Evolutionary conservation across 306 rosid species (phyloP), one percentile per base, ranked within the genome.

Genomic region (Quercus wislizeni): DNA sequence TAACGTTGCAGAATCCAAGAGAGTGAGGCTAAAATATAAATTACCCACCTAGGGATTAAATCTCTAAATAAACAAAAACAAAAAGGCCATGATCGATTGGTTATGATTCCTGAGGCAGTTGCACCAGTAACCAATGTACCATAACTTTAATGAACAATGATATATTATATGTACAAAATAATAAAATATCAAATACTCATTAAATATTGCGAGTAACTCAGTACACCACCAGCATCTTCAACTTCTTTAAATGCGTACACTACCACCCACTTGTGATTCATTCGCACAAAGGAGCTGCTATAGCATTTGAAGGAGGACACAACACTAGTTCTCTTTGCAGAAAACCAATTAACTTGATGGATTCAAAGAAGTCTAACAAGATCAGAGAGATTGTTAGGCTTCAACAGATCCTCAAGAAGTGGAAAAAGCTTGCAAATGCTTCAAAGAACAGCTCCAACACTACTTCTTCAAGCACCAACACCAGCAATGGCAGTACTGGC

Each of bases 351-450:
- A 33, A 41, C 12, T 63, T 64, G 51, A 87, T 90, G 93, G 92
- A 92, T 80, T 80, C 92, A 81, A 92, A 89, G 89, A 94, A 88
- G 80, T 79, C 90, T 31, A 92, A 89, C 92, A 94, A 90, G 87
- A 92, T 94, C 82, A 84, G 87, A 80, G 92, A 94, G 19, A 89
- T 94, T 31, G 98, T 92, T 46, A 90, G 92, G 95, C 98, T 94
- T 84, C 97, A 88, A 76, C 98, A 90, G 80, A 90, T 94, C 88
- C 89, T 94, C 55, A 90, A 88, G 83, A 94, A 92, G 69, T 92
- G 98, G 98, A 91, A 91, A 84, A 94, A 92, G 79, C 75, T 85
- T 3, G 95, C 97, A 27, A 79, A 31, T 85, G 57, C 86, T 59
- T 55, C 79, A 1, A 64, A 46, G 3, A 43, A 49, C 63, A 59